Conservation (phyloP, 192 early-diverging fungal species). For the Diversispora epigaea region DNA sequence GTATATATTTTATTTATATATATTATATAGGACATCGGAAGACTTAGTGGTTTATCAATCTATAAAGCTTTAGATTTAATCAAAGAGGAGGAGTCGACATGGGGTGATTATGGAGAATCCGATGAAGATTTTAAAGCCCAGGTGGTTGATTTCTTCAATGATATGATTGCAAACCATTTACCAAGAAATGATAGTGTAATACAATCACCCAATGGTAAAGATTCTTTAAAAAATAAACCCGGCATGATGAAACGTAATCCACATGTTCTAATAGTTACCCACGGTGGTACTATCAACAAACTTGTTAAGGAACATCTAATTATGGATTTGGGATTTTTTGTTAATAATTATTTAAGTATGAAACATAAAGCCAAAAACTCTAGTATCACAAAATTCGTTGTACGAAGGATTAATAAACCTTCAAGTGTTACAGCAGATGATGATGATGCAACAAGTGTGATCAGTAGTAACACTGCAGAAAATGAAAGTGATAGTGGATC, state of each 20-base stretch:
- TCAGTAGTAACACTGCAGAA: slow-evolving; percentile 2
- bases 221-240: too few relatives aligned
- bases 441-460: slow-evolving; percentile 15
- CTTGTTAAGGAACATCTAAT: slow-evolving; percentile 21
- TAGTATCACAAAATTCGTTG: slow-evolving; percentile 18
- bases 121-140: slow-evolving; percentile 15
- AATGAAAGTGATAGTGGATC: slow-evolving; percentile 10
- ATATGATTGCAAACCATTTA: slow-evolving; percentile 16
- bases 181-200: not conserved
- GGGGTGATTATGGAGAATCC: slow-evolving; percentile 31
- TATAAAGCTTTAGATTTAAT: slow-evolving; percentile 20
- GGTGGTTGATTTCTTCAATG: slow-evolving; percentile 23
- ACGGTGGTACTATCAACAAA: slow-evolving; percentile 27
- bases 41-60: slow-evolving; percentile 17
- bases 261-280: slow-evolving; percentile 21
- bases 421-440: not conserved
- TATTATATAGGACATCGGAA: slow-evolving; percentile 22
- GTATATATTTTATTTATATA: not conserved
- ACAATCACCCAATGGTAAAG: not conserved
- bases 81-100: slow-evolving; percentile 20
- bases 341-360: slow-evolving; percentile 30
- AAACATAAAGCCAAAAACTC: slow-evolving; percentile 29
- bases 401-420: not conserved
- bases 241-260: not conserved
- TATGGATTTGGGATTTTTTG: slow-evolving; percentile 22